phyloP scores from a whole-genome alignment of 306 rosid species.

The Quillaja saponaria region DNA sequence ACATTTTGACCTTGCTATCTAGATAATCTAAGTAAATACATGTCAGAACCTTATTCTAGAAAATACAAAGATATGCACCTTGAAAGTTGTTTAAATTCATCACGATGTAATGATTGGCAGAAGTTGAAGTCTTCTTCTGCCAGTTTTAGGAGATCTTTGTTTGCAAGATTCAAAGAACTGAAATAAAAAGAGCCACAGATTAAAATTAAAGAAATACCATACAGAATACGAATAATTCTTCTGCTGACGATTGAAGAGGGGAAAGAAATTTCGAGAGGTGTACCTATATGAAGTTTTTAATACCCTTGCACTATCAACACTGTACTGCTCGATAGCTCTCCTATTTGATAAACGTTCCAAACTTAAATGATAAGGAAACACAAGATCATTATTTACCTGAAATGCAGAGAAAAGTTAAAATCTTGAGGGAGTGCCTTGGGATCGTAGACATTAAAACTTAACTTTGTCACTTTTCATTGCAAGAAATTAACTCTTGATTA shows the following conservation, averaged over 20 bases:
- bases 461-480: too few species aligned
- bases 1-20: not conserved
- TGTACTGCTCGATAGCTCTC: slow-evolving; percentile 44
- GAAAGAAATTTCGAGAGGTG: not conserved
- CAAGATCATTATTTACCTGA: slow-evolving; percentile 43
- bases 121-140: slow-evolving; percentile 53
- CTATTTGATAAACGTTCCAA: slow-evolving; percentile 43
- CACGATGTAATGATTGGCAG: slow-evolving; percentile 42
- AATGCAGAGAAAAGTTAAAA: not conserved
- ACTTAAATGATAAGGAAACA: slow-evolving; percentile 36
- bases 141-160: slow-evolving; percentile 43
- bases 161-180: slow-evolving; percentile 42
- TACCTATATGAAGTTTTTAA: slow-evolving; percentile 51
- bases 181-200: not conserved
- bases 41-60: not conserved
- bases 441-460: not conserved
- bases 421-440: not conserved
- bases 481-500: slow-evolving; percentile 38
- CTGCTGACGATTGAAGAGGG: too few species aligned
- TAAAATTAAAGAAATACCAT: too few species aligned
- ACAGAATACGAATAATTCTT: too few species aligned
- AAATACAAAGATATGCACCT: slow-evolving; percentile 31
- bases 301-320: slow-evolving; percentile 32
- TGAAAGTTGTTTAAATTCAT: slow-evolving; percentile 41
- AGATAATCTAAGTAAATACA: too few species aligned